Base-by-base conservation (phyloP, 1,139 yeast species). In the Sugiyamaella castrensis region DNA sequence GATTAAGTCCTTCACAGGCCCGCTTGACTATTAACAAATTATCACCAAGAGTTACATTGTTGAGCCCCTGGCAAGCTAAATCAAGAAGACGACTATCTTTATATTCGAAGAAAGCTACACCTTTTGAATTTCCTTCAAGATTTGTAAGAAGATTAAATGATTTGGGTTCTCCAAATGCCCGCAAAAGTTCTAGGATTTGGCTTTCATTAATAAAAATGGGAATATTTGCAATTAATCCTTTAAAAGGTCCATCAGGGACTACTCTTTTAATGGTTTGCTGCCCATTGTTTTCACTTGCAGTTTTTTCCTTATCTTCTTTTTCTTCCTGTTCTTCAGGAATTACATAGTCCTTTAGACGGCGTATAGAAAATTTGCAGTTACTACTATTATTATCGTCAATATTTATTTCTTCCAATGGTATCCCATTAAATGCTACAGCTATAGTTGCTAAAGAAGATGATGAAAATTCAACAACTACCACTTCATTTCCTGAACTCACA, bases 261-360 rank as follows among this genome's bases (percentile, higher is more conserved):
- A 8, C 38, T 30, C 10, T 49, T 33, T 51, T 42, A 12, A 45
- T 51, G 10, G 40, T 50, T n/a, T n/a, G n/a, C n/a, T n/a, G n/a
- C 5, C 24, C 24, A 19, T 19, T 5, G 3, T 19, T 19, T 3
- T 19, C 24, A 19, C 24, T 19, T 34, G 5, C 33, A 12, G 11
- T 33, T 7, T 33, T 19, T 13, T 10, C 13, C 2, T 28, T 34
- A n/a, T 35, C 36, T 12, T 8, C 16, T 7, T 62, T 62, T 8
- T 51, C 56, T 6, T 41, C 48, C 4, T 28, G 31, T 7, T 28
- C 28, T 11, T 29, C 29, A 1, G 74, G 71, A 9, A 77, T 74
- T 26, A 84, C 74, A 58, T 82, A 87, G 52, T 81, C 84, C n/a
- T 70, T 68, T 1, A 94, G 92, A 57, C 95, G 72, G 8, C 65